Evolutionary conservation across 768 basidiomycete species (phyloP).

Genomic region (Tulasnella sp.): DNA sequence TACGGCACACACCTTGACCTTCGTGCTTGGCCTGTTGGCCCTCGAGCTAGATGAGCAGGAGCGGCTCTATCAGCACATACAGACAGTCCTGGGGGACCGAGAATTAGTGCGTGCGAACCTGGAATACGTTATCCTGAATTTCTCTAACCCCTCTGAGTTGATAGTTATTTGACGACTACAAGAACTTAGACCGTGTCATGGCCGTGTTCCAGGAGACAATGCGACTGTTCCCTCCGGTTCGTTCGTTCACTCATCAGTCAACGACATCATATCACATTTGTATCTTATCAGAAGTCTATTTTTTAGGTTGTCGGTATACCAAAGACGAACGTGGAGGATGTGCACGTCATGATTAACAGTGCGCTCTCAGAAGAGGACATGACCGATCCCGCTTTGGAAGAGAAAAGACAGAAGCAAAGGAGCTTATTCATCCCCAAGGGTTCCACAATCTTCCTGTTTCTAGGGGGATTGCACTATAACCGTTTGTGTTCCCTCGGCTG

Average conservation of each 20-base stretch:
- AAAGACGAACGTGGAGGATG: not conserved
- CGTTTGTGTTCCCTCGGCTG: not conserved
- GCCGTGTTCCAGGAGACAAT: constrained; percentile 1
- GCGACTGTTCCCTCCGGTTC: constrained; percentile 5
- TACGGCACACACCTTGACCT: constrained; percentile 9
- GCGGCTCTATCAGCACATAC: constrained; percentile 3
- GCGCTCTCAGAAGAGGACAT: not conserved
- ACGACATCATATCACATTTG: too few species aligned
- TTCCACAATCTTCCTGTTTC: not conserved
- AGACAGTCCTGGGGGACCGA: not conserved
- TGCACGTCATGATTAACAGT: not conserved
- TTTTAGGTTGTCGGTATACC: constrained; percentile 1
- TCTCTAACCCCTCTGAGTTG: not conserved
- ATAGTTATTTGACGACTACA: constrained; percentile 11
- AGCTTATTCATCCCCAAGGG: constrained; percentile 4
- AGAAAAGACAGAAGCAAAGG: not conserved
- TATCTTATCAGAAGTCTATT: too few species aligned
- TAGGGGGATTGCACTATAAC: constrained; percentile 2
- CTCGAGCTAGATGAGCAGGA: constrained; percentile 8
- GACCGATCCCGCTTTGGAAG: not conserved
- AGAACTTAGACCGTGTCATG: not conserved
- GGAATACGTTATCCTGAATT: not conserved
- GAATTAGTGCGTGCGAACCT: not conserved
- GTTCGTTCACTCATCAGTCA: not conserved
- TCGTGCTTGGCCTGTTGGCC: constrained; percentile 4